phyloP scores from a whole-genome alignment of 805 yeast genomes.

The Clavispora vitiphila region DNA sequence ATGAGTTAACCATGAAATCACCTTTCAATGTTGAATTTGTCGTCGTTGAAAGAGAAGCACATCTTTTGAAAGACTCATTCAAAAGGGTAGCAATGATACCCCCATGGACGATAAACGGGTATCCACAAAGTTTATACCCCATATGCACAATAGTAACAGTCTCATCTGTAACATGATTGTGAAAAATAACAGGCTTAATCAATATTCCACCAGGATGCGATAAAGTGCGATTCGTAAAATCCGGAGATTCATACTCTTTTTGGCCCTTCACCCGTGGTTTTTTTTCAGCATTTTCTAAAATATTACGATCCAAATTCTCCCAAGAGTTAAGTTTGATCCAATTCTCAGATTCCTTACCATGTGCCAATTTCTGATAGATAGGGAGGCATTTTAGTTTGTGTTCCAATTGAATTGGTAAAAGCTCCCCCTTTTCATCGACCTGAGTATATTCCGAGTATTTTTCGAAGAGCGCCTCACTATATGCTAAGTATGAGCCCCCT shows the following conservation, averaged over 20 bases:
- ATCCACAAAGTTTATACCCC: conserved; percentile 78
- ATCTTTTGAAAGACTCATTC: conserved; percentile 67
- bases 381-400: conserved; percentile 45
- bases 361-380: conserved; percentile 45
- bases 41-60: conserved; percentile 37
- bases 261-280: conserved; percentile 5
- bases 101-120: conserved; percentile 84
- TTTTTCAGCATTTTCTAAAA: conserved; percentile 21
- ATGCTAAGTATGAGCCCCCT: conserved; percentile 30
- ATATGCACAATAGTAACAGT: conserved; percentile 66
- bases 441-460: conserved; percentile 23
- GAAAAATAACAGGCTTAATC: conserved; percentile 65
- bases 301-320: conserved; percentile 39
- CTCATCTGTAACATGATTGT: conserved; percentile 50
- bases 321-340: conserved; percentile 43
- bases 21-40: conserved; percentile 35
- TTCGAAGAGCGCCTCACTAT: conserved; percentile 27
- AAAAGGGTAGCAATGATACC: conserved; percentile 78
- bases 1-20: conserved; percentile 35
- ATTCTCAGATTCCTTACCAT: conserved; percentile 39
- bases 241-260: conserved; percentile 10
- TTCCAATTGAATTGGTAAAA: conserved; percentile 39
- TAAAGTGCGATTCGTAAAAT: conserved; percentile 41
- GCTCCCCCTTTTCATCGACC: conserved; percentile 17
- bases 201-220: conserved; percentile 76